Evolutionary conservation across 257 asterid species (phyloP), one percentile per base, ranked within the genome.

Genomic region (Solanum chaucha): DNA sequence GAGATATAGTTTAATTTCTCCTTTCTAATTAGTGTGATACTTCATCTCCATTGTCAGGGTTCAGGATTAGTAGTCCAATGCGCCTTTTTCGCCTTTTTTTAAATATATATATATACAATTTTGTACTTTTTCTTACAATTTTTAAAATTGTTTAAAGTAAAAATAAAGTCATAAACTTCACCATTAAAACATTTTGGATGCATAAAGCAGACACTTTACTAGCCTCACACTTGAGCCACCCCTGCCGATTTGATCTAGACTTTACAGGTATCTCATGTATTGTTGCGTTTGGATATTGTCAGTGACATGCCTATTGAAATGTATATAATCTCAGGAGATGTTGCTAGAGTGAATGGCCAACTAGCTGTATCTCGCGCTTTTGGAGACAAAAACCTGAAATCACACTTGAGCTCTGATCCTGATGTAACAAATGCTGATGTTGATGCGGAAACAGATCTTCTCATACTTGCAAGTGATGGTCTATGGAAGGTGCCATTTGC

Each of bases 391-490:
- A 96, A 94, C 90, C 88, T 96, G 91, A 94, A 94, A 91, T 87
- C 95, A 0, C 98, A 96, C 88, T 88, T 96, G 41, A 90, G 98
- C 20, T 93, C 96, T 1, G 98, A 96, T 85, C 99, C 98, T 19
- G 99, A 96, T 86, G 83, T 96, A 58, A 90, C 87, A 4, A 91
- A 86, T 51, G 94, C 96, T 84, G 92, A 89, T 30, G 90, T 96
- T 72, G 92, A 93, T 75, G 88, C 86, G 13, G 94, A 93, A 22
- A 90, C 95, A 3, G 98, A 96, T 32, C 88, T 95, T 84, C 94
- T 96, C 65, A 96, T 96, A 90, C 98, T 96, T 70, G 99, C 99
- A 13, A 96, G 99, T 70, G 99, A 96, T 87, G 99, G 99, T 81
- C 77, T 96, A 86, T 96, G 99, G 99, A 96, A 96, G 99, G 99